Conservation (phyloP, 176 grass and related monocot species). For the Phoenix dactylifera region DNA sequence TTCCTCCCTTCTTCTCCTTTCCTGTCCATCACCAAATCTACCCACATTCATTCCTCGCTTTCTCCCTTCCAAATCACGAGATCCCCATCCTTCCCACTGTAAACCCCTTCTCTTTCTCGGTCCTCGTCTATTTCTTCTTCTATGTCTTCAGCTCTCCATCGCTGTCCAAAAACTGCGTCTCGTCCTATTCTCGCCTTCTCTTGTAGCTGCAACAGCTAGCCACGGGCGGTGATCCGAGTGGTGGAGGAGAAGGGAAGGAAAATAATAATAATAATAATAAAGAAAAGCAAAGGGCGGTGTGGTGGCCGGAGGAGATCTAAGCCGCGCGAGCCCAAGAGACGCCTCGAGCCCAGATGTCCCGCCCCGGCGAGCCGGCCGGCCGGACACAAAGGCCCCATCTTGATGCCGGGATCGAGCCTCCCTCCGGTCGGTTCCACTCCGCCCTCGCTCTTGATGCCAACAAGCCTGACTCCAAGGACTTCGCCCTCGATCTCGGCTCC, state of each 20-base stretch:
- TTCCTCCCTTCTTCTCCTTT: background rate
- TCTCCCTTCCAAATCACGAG: background rate
- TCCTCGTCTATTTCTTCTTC: background rate
- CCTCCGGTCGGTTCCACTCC: background rate
- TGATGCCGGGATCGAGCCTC: background rate
- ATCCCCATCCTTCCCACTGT: background rate
- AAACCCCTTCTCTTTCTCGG: too few species aligned
- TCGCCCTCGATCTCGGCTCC: constrained; percentile 6
- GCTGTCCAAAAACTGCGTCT: too few species aligned
- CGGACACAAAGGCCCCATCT: background rate
- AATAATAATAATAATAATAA: too few species aligned
- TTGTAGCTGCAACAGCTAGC: too few species aligned
- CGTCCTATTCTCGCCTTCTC: too few species aligned
- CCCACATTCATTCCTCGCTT: background rate
- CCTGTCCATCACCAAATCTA: background rate
- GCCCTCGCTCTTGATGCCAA: background rate
- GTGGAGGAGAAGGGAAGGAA: too few species aligned
- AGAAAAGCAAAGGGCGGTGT: too few species aligned
- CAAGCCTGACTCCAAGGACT: constrained; percentile 9
- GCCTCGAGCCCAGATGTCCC: background rate
- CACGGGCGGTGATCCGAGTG: too few species aligned
- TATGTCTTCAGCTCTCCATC: too few species aligned
- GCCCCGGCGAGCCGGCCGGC: background rate
- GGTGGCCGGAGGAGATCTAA: too few species aligned
- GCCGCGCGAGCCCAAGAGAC: background rate